Evolutionary conservation across 352 stramenopile species (phyloP).

Genomic region (Phytophthora chlamydospora): DNA sequence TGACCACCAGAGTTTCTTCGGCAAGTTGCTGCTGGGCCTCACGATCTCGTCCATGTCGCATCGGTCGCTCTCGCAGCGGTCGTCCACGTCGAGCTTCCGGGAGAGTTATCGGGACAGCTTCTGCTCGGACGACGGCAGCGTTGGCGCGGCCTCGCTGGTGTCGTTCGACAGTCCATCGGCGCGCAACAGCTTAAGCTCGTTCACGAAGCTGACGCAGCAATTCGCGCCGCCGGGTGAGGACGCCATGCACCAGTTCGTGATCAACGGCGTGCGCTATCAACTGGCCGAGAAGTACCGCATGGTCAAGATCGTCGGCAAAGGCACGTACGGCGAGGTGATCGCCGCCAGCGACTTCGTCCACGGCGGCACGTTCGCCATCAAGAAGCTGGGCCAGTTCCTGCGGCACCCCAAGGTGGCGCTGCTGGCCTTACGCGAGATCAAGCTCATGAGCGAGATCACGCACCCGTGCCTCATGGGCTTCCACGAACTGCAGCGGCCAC

Average conservation of each 20-base stretch:
- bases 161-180: conserved; percentile 27
- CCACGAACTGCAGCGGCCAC: conserved; percentile 81
- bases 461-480: conserved; percentile 85
- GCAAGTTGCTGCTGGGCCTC: conserved; percentile 72
- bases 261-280: conserved; percentile 88
- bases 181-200: conserved; percentile 50
- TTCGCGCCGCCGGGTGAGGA: conserved; percentile 47
- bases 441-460: conserved; percentile 85
- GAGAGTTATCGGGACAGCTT: conserved; percentile 40
- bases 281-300: conserved; percentile 89
- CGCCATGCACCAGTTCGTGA: conserved; percentile 91
- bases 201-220: conserved; percentile 39
- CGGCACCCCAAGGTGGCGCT: conserved; percentile 86
- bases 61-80: conserved; percentile 44
- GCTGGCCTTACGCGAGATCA: conserved; percentile 86
- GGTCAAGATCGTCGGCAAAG: conserved; percentile 90
- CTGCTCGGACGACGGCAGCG: conserved; percentile 35
- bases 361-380: conserved; percentile 88
- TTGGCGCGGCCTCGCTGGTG: conserved; percentile 21
- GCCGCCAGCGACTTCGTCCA: conserved; percentile 87
- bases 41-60: conserved; percentile 73
- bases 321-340: conserved; percentile 92
- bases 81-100: conserved; percentile 35
- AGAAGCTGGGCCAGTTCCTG: conserved; percentile 88
- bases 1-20: conserved; percentile 85